Conservation (phyloP, 129 eudicot genomes). For the Chrysanthemum lavandulifolium region DNA sequence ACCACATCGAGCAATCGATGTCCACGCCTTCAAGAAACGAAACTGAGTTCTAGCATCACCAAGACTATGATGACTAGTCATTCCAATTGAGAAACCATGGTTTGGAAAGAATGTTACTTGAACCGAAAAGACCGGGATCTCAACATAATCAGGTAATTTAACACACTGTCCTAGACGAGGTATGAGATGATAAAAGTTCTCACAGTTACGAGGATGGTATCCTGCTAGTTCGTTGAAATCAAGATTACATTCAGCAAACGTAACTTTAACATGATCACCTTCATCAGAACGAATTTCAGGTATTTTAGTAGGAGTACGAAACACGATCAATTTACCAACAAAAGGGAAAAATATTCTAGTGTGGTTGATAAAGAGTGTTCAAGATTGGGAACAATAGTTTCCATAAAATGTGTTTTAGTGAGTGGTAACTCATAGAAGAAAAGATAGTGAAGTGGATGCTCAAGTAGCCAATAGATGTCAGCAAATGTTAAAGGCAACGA, state of each 20-base stretch:
- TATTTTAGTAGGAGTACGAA: not conserved
- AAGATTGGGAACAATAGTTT: constrained; percentile 3
- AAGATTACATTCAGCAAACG: constrained; percentile 12
- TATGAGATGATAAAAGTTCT: constrained; percentile 14
- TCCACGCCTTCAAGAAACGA: constrained; percentile 38
- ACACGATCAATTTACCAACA: constrained; percentile 1
- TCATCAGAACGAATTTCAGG: constrained; percentile 17
- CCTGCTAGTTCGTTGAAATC: constrained; percentile 3
- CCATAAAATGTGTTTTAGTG: not conserved
- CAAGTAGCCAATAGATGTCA: not conserved
- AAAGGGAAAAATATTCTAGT: constrained; percentile 8
- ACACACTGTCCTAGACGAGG: not conserved
- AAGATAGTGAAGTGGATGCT: not conserved
- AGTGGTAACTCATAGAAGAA: constrained; percentile 5
- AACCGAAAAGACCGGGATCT: constrained; percentile 1
- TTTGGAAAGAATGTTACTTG: constrained; percentile 13
- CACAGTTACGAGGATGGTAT: constrained; percentile 1
- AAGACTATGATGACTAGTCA: not conserved
- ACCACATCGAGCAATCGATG: constrained; percentile 23
- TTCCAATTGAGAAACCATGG: not conserved
- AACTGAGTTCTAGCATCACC: constrained; percentile 32
- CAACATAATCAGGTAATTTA: not conserved
- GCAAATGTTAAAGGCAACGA: not conserved
- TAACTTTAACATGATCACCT: constrained; percentile 5
- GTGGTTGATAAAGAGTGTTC: constrained; percentile 13